Evolutionary conservation across 805 yeast species (phyloP).

Genomic region (Cyberlindnera subsufficiens): DNA sequence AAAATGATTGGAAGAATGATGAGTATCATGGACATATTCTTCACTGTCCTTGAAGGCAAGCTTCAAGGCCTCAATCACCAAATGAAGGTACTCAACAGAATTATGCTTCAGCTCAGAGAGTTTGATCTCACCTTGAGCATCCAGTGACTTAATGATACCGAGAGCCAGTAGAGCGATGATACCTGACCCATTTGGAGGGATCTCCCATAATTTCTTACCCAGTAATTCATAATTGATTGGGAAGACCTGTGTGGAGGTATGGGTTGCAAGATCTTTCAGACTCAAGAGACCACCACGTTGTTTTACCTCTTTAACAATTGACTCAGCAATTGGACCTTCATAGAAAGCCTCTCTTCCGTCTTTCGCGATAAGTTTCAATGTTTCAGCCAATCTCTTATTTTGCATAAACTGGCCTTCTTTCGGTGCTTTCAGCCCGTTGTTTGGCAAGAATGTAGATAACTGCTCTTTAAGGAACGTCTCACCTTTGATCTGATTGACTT

Average conservation of each 20-base stretch:
- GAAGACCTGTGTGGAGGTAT: conserved; percentile 56
- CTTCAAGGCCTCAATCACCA: conserved; percentile 66
- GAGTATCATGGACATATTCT: conserved; percentile 60
- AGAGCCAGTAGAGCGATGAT: conserved; percentile 66
- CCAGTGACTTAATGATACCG: conserved; percentile 57
- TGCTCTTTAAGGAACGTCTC: conserved; percentile 26
- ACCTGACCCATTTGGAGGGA: conserved; percentile 84
- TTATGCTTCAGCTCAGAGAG: conserved; percentile 47
- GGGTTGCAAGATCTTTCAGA: conserved; percentile 49
- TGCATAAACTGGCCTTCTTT: conserved; percentile 49
- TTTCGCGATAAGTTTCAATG: conserved; percentile 44
- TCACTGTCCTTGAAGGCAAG: conserved; percentile 72
- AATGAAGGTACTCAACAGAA: conserved; percentile 63
- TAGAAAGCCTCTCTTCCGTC: conserved; percentile 65
- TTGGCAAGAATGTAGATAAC: conserved; percentile 31
- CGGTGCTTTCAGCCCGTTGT: conserved; percentile 41
- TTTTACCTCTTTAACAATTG: conserved; percentile 50
- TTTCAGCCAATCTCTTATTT: conserved; percentile 48
- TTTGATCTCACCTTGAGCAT: conserved; percentile 37
- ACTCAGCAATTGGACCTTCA: conserved; percentile 62
- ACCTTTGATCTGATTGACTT: conserved; percentile 25
- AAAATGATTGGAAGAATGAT: conserved; percentile 25
- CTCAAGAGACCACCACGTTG: conserved; percentile 51
- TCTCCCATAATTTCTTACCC: conserved; percentile 64
- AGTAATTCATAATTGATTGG: conserved; percentile 52